Conservation (phyloP, 1,284 basidiomycete genomes). For the Ustilago loliicola region DNA sequence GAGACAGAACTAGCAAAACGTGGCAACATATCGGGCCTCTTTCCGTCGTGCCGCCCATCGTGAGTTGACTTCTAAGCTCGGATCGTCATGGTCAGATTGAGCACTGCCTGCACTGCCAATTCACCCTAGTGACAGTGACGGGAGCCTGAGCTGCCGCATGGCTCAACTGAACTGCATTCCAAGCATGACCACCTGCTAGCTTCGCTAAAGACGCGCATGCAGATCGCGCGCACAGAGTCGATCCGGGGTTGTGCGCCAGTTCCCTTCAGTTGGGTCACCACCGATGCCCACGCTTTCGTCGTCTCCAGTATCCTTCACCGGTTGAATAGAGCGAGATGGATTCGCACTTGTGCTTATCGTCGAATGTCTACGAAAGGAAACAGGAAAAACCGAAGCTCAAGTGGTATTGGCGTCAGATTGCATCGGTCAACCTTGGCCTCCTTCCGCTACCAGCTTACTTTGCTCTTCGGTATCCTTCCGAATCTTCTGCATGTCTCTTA, state of each 20-base stretch:
- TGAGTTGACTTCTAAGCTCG: too few species aligned
- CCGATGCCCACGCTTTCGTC: neutral
- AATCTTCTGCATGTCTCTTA: neutral
- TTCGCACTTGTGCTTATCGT: neutral
- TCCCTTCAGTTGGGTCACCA: neutral
- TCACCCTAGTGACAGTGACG: too few species aligned
- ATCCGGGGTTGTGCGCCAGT: constrained; percentile 21
- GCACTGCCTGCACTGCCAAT: too few species aligned
- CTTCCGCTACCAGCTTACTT: too few species aligned
- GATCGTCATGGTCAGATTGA: too few species aligned
- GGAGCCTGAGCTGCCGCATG: neutral
- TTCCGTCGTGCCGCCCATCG: neutral
- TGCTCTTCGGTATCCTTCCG: constrained; percentile 8
- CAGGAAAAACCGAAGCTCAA: neutral
- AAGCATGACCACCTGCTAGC: constrained; percentile 5
- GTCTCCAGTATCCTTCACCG: too few species aligned
- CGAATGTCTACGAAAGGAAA: neutral
- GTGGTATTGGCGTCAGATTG: constrained; percentile 18
- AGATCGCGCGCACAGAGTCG: constrained; percentile 23
- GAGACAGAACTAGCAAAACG: constrained; percentile 3
- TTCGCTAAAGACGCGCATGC: constrained; percentile 8
- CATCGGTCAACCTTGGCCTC: constrained; percentile 1
- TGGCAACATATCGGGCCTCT: constrained; percentile 7
- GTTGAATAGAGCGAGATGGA: too few species aligned
- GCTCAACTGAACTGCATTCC: neutral